Base-by-base conservation (phyloP, 2,329 filamentous ascomycete genomes). In the Ceratocystis lukuohia region DNA sequence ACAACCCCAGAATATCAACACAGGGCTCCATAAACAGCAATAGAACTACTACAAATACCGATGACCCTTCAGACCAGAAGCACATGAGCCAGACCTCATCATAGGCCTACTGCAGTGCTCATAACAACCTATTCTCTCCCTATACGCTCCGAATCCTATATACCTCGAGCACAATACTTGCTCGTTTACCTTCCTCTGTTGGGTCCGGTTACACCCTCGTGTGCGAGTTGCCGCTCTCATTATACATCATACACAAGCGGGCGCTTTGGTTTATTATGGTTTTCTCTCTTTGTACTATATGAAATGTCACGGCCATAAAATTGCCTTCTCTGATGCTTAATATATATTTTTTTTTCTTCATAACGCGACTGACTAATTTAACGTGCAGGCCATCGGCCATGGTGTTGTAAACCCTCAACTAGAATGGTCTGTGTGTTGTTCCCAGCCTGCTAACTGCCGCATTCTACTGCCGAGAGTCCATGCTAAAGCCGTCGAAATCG, bases 1-100 rank as follows among this genome's bases (percentile, higher is more conserved):
- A 72, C 33, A 73, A 86, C 30, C 84, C 84, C 2, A 79, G 80
- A 69, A 86, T 86, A 71, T 79, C 84, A 30, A 80, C 85, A 61
- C 80, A 85, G 70, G 80, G 80, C n/a, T 80, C 78, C 28, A 46
- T 76, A 4, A 71, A 71, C 62, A 74, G 76, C 17, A 59, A 69
- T 20, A 70, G 72, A 7, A 59, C 44, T 66, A 25, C 62, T 68
- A 28, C 53, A 17, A 65, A 33, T 30, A 67, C 68, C 37, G 65
- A 46, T 57, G 48, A 10, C 28, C 22, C 48, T 41, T 57, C 63
- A 12, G 20, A 59, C 28, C 56, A 20, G 15, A 59, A 37, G 5
- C 17, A 28, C 1, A 33, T n/a, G n/a, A 30, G 45, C n/a, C 8
- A 6, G 4, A 45, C 48, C 5, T 50, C 20, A 53, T 5, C 17